Conservation (phyloP, 1,139 yeast genomes). For the Keqinozyma sinolaborantium region DNA sequence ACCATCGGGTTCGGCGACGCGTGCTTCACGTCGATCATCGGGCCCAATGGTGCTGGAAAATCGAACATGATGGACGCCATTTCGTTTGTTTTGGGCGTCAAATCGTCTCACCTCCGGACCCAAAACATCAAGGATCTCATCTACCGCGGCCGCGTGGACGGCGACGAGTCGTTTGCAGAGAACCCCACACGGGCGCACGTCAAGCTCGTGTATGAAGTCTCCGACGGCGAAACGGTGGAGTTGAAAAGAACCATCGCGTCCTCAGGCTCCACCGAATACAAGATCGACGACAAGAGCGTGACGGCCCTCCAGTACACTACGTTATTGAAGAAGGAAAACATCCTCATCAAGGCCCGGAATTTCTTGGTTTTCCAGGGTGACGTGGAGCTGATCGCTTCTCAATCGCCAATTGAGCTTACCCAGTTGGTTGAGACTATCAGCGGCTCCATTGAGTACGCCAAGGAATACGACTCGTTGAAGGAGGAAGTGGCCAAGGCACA, state of each 20-base stretch:
- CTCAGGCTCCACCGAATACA: conserved; percentile 66
- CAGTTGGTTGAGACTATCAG: conserved; percentile 76
- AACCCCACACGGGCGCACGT: conserved; percentile 73
- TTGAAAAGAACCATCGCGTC: conserved; percentile 54
- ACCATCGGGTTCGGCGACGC: conserved; percentile 80
- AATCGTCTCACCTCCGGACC: conserved; percentile 76
- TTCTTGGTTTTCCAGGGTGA: conserved; percentile 96
- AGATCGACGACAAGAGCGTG: conserved; percentile 60
- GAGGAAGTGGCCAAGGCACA: conserved; percentile 68
- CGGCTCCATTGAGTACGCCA: conserved; percentile 68
- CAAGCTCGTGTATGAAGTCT: conserved; percentile 70
- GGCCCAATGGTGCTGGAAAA: conserved; percentile 98
- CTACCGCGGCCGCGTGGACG: conserved; percentile 59
- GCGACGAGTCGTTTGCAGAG: conserved; percentile 10
- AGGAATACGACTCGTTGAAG: conserved; percentile 65
- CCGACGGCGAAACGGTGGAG: conserved; percentile 49
- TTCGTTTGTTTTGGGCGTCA: conserved; percentile 88
- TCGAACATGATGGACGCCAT: conserved; percentile 98
- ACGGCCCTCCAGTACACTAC: conserved; percentile 63
- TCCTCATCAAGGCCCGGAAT: conserved; percentile 84
- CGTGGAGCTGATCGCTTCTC: conserved; percentile 90
- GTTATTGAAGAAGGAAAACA: conserved; percentile 74
- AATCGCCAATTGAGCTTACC: conserved; percentile 74
- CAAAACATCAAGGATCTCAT: conserved; percentile 70
- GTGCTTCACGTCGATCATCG: conserved; percentile 85